Evolutionary conservation across 495 filamentous ascomycete species (phyloP).

Genomic region (Oleoguttula mirabilis): DNA sequence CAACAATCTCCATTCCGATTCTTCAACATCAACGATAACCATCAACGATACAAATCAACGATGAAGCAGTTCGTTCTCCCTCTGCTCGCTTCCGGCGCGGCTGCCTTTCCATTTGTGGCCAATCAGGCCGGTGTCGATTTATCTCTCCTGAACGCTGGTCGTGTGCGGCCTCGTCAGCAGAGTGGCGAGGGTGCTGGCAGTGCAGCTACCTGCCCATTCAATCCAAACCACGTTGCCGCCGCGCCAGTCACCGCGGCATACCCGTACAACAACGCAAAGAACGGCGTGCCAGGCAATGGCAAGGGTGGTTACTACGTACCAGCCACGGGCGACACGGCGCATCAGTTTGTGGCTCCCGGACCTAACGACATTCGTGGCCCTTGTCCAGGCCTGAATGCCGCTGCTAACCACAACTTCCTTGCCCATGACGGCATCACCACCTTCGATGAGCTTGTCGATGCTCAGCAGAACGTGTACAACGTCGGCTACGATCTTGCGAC

Average conservation of each 20-base stretch:
- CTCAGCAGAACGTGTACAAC: slow-evolving; percentile 35
- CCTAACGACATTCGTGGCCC: slow-evolving; percentile 24
- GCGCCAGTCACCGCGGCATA: slow-evolving; percentile 23
- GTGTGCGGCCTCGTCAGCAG: slow-evolving; percentile 6
- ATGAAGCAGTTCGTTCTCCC: slow-evolving; percentile 7
- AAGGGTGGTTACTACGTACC: slow-evolving; percentile 31
- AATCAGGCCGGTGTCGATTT: slow-evolving; percentile 27
- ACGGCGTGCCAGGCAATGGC: slow-evolving; percentile 28
- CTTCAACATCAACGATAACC: no score
- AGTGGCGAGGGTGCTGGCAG: slow-evolving; percentile 7
- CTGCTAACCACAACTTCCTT: slow-evolving; percentile 33
- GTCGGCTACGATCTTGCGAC: slow-evolving; percentile 31
- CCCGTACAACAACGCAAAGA: slow-evolving; percentile 30
- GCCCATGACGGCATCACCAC: slow-evolving; percentile 34
- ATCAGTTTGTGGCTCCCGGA: slow-evolving; percentile 23
- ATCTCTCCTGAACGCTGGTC: slow-evolving; percentile 20
- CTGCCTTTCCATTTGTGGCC: slow-evolving; percentile 30
- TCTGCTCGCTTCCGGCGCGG: slow-evolving; percentile 8
- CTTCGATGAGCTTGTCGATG: slow-evolving; percentile 34
- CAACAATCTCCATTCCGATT: no score
- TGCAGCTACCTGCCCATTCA: slow-evolving; percentile 28
- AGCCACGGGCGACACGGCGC: slow-evolving; percentile 21
- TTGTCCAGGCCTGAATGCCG: slow-evolving; percentile 28
- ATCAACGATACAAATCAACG: no score
- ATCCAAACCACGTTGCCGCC: slow-evolving; percentile 29